Evolutionary conservation across 2,329 filamentous ascomycete genomes (phyloP).

Genomic region (Berkeleyomyces basicola): DNA sequence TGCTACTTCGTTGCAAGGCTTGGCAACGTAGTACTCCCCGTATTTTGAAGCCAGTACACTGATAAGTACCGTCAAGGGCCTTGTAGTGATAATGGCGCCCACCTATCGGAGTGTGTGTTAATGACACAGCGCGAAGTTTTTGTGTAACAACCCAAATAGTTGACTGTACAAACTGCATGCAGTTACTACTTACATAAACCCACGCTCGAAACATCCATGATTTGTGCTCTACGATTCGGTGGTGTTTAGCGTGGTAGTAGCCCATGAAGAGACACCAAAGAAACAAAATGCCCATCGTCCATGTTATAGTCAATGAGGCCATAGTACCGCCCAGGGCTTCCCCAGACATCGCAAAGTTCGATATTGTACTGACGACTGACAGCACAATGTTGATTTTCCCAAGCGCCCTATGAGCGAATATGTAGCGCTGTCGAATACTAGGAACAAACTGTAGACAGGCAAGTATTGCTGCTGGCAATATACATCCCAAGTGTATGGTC

Average conservation of each 20-base stretch:
- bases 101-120: background rate
- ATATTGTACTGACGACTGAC: background rate
- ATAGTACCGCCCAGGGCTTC: background rate
- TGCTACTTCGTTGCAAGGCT: slow-evolving; percentile 1
- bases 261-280: background rate
- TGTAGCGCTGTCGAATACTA: background rate
- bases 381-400: background rate
- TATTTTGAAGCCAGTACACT: background rate
- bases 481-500: background rate
- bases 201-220: slow-evolving; percentile 8
- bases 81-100: background rate
- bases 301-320: slow-evolving; percentile 1
- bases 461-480: slow-evolving; percentile 4
- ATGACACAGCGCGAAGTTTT: background rate
- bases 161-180: no score
- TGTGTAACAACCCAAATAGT: background rate
- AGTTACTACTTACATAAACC: slow-evolving; percentile 3
- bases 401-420: background rate
- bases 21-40: background rate
- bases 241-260: background rate
- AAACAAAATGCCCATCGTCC: background rate
- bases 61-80: background rate
- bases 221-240: background rate
- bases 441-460: slow-evolving; percentile 8
- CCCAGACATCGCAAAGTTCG: background rate